Conservation (phyloP, 2,329 filamentous ascomycete genomes). For the Myriosclerotinia curreyana region DNA sequence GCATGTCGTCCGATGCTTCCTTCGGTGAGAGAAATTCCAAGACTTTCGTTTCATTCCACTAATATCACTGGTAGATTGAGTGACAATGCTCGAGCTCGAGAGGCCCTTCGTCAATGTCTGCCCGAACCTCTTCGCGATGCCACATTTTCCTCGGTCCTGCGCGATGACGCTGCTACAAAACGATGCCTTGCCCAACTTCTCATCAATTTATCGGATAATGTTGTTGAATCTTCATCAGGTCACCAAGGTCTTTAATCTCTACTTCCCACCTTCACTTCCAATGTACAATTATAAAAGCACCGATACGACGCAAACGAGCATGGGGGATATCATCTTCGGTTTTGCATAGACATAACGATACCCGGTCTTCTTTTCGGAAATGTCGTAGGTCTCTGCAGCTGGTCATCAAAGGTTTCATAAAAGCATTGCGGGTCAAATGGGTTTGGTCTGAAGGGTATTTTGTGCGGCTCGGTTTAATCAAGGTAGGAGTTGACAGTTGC, state of each 20-base stretch:
- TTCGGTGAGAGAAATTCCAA: slow-evolving; percentile 61
- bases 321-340: slow-evolving; percentile 35
- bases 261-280: slow-evolving; percentile 22
- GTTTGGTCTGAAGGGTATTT: slow-evolving; percentile 31
- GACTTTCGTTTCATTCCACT: slow-evolving; percentile 6
- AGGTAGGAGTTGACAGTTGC: slow-evolving; percentile 21
- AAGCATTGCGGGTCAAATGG: slow-evolving; percentile 34
- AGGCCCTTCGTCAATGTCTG: slow-evolving; percentile 91
- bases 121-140: slow-evolving; percentile 98
- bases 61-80: slow-evolving; percentile 61
- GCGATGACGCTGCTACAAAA: slow-evolving; percentile 96
- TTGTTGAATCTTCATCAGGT: slow-evolving; percentile 47
- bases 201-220: slow-evolving; percentile 92
- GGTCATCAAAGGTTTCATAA: slow-evolving; percentile 34
- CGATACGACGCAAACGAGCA: slow-evolving; percentile 31
- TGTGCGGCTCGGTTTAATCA: slow-evolving; percentile 24
- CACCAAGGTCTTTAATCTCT: slow-evolving; percentile 37
- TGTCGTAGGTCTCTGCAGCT: slow-evolving; percentile 30
- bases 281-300: slow-evolving; percentile 37
- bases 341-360: slow-evolving; percentile 40
- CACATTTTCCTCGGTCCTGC: slow-evolving; percentile 92
- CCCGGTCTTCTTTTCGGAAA: slow-evolving; percentile 37
- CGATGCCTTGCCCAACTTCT: slow-evolving; percentile 94
- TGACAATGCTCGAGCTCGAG: slow-evolving; percentile 92
- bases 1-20: slow-evolving; percentile 95